Evolutionary conservation across 768 basidiomycete genomes (phyloP).

Genomic region (Hericium erinaceus): DNA sequence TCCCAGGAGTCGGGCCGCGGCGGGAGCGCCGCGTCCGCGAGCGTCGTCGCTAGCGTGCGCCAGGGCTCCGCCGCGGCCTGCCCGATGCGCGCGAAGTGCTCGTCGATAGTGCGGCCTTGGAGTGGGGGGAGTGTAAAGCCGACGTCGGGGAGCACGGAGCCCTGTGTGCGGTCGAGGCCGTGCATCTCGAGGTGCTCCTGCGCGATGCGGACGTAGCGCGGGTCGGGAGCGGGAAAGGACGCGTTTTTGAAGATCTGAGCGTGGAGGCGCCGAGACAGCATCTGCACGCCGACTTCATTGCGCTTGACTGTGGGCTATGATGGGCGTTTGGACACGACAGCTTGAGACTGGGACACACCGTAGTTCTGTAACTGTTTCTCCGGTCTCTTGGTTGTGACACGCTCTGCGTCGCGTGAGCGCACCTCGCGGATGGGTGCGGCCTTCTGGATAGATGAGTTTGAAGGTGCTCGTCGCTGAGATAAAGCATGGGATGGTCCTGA

Average conservation of each 20-base stretch:
- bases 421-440: too few relatives aligned
- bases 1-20: slow-evolving; percentile 48
- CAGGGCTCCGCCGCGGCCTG: slow-evolving; percentile 63
- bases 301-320: slow-evolving; percentile 40
- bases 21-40: slow-evolving; percentile 46
- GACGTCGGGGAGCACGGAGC: slow-evolving; percentile 72
- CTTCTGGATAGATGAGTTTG: too few relatives aligned
- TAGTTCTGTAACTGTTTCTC: neutral
- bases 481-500: neutral
- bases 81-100: slow-evolving; percentile 86
- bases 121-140: slow-evolving; percentile 77
- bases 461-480: too few relatives aligned
- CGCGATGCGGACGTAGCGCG: slow-evolving; percentile 63
- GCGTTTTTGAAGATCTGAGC: slow-evolving; percentile 70
- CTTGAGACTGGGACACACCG: neutral
- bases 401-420: too few relatives aligned
- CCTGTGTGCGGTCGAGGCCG: slow-evolving; percentile 69
- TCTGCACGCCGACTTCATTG: slow-evolving; percentile 89
- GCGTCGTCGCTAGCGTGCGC: slow-evolving; percentile 54
- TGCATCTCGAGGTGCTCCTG: slow-evolving; percentile 74
- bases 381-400: neutral
- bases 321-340: neutral
- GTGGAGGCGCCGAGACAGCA: slow-evolving; percentile 76
- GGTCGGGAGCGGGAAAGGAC: slow-evolving; percentile 52
- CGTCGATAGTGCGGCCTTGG: slow-evolving; percentile 70